Conservation (phyloP, 345 rosid species). For the Salix dunnii region DNA sequence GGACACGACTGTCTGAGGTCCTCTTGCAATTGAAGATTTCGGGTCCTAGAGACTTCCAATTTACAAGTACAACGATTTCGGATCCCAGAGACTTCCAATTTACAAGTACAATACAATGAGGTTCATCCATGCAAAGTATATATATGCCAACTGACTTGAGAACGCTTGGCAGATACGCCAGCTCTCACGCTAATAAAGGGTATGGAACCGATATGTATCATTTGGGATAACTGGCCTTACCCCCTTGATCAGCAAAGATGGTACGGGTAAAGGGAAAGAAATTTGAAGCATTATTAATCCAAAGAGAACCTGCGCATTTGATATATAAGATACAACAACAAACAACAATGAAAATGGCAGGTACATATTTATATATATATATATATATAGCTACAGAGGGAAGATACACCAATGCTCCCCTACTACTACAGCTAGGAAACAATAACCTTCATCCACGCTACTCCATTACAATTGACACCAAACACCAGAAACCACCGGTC, state of each 20-base stretch:
- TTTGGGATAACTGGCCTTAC: no score
- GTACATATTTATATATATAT: background rate
- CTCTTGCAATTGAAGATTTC: no score
- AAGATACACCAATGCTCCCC: background rate
- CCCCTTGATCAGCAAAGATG: background rate
- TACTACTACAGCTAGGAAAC: background rate
- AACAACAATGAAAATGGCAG: constrained; percentile 1
- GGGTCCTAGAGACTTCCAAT: no score
- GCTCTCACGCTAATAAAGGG: background rate
- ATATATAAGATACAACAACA: background rate
- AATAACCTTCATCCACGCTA: background rate
- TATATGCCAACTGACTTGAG: background rate
- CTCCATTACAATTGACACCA: background rate
- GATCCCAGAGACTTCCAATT: background rate
- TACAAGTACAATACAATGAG: background rate
- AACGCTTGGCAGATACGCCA: background rate
- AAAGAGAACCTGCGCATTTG: constrained; percentile 5
- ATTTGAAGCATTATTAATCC: background rate
- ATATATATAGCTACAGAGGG: constrained; percentile 11
- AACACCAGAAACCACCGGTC: background rate
- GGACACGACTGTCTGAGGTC: no score
- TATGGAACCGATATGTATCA: background rate
- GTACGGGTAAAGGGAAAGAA: background rate
- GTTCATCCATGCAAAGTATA: background rate
- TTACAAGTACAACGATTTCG: no score